Percentiles rank a stretch among this genome's conserved stretches.
Conservation (phyloP, 208 protist genomes). For the Acanthamoeba healyi region DNA sequence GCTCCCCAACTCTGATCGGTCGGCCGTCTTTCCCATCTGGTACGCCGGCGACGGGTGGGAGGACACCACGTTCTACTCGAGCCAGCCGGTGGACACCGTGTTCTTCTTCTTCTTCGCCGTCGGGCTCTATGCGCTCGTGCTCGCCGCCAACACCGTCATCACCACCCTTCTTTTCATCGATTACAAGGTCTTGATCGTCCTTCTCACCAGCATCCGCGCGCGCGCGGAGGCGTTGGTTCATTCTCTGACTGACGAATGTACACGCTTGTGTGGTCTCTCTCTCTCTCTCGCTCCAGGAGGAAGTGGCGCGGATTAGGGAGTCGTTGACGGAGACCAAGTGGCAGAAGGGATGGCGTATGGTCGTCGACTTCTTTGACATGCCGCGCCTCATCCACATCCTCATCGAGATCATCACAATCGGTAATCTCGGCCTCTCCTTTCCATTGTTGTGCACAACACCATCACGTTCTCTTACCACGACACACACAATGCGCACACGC, state of each 20-base stretch:
- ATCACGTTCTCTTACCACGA: too few species aligned
- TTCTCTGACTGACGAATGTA: too few species aligned
- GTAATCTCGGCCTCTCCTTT: background rate
- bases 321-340: background rate
- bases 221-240: too few species aligned
- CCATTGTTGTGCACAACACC: background rate
- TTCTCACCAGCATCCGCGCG: too few species aligned
- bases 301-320: background rate
- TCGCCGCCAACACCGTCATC: slow-evolving; percentile 18
- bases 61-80: slow-evolving; percentile 25
- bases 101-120: slow-evolving; percentile 43
- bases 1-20: background rate
- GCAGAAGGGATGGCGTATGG: background rate
- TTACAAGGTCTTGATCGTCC: slow-evolving; percentile 28
- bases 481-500: background rate
- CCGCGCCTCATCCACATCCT: slow-evolving; percentile 2
- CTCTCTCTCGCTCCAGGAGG: too few species aligned
- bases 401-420: slow-evolving; percentile 22
- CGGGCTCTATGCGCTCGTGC: slow-evolving; percentile 11
- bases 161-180: background rate
- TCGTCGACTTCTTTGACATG: slow-evolving; percentile 30
- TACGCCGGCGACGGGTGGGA: background rate
- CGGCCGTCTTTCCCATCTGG: slow-evolving; percentile 10
- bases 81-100: background rate
- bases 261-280: too few species aligned